Base-by-base conservation (phyloP, 108 stramenopile species). In the Parmales sp. region DNA sequence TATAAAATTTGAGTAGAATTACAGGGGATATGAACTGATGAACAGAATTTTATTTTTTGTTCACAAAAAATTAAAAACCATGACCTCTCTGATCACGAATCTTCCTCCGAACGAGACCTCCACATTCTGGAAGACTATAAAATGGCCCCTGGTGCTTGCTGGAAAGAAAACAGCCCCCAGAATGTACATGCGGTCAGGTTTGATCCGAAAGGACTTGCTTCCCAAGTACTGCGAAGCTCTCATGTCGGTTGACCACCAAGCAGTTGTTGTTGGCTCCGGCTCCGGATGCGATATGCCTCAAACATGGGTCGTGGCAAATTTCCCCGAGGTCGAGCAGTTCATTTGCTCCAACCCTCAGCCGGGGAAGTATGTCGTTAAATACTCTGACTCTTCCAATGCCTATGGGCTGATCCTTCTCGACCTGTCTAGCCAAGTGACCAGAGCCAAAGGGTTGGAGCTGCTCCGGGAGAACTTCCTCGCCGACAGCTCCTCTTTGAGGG, bases 141-240 rank as follows among this genome's bases (percentile, higher is more conserved):
- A n/a, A n/a, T n/a, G n/a, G n/a, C n/a, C n/a, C n/a, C n/a, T n/a
- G n/a, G n/a, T n/a, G n/a, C n/a, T n/a, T n/a, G n/a, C n/a, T n/a
- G n/a, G n/a, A n/a, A n/a, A n/a, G n/a, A n/a, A n/a, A n/a, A n/a
- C n/a, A n/a, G n/a, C n/a, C n/a, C n/a, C n/a, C n/a, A n/a, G n/a
- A n/a, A 60, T 68, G 36, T 68, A 51, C 50, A 31, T 68, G 48
- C 48, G 68, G 36, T 26, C 22, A 1, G 68, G 46, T 1, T 36
- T 68, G 16, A 68, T 68, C 19, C 16, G 68, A 8, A 68, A 68
- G n/a, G 68, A 68, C 31, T 50, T 68, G 36, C 44, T 68, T 18
- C 36, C 45, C 9, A 9, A 8, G 4, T 68, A 51, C 50, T 7
- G 7, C 38, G 23, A 7, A 25, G 25, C 25, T 1, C 34, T 1